Conservation (phyloP, 768 basidiomycete genomes). For the Tylopilus plumbeoviolaceoides region DNA sequence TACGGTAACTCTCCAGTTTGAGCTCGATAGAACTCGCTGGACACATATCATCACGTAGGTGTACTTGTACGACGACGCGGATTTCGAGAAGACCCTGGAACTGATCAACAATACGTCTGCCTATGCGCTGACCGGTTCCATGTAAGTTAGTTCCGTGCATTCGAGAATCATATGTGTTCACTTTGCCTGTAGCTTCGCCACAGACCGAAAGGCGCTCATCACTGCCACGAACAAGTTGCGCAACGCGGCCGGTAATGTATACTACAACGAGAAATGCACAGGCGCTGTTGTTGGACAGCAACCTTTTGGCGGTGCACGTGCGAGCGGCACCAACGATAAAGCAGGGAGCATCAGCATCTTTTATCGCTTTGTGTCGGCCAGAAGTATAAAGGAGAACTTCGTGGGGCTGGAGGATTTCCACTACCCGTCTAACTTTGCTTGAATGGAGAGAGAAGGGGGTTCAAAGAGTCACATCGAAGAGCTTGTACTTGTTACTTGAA, state of each 20-base stretch:
- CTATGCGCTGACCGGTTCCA: slow-evolving; percentile 93
- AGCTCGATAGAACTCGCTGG: neutral
- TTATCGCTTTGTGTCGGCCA: slow-evolving; percentile 79
- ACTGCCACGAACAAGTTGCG: slow-evolving; percentile 78
- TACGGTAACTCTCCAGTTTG: slow-evolving; percentile 50
- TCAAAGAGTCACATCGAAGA: neutral
- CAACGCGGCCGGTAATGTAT: slow-evolving; percentile 92
- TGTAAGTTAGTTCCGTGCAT: slow-evolving; percentile 47
- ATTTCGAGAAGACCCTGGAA: slow-evolving; percentile 83
- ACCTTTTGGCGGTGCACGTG: slow-evolving; percentile 93
- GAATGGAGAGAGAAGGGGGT: slow-evolving; percentile 9
- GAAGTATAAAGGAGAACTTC: slow-evolving; percentile 98
- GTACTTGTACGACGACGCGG: slow-evolving; percentile 83
- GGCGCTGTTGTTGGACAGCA: slow-evolving; percentile 98
- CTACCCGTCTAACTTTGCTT: slow-evolving; percentile 87
- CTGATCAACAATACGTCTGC: slow-evolving; percentile 81
- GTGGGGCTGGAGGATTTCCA: slow-evolving; percentile 71
- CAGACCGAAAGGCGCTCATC: slow-evolving; percentile 76
- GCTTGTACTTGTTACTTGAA: neutral
- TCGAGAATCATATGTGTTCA: slow-evolving; percentile 7
- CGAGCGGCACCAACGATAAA: slow-evolving; percentile 97
- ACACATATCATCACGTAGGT: slow-evolving; percentile 41
- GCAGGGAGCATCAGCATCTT: slow-evolving; percentile 79
- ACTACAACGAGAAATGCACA: slow-evolving; percentile 98
- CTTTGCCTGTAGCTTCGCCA: slow-evolving; percentile 59